Percentiles rank a stretch among this genome's conserved stretches.
phyloP scores from a whole-genome alignment of 2,329 filamentous ascomycete genomes.

The Aureobasidium mangrovei region DNA sequence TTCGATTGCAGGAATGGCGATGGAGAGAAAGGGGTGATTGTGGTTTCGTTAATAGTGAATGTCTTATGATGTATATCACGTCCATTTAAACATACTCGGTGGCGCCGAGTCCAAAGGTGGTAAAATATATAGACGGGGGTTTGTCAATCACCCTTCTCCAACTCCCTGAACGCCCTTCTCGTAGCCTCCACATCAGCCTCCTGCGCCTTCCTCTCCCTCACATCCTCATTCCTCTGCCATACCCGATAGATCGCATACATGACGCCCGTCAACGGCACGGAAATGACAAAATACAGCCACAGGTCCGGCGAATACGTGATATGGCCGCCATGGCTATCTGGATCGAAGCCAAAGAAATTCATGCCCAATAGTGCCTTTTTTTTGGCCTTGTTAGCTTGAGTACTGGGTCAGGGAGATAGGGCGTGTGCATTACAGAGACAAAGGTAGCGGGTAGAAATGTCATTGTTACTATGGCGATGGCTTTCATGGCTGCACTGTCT shows the following conservation, averaged over 20 bases:
- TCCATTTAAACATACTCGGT: too few relatives aligned
- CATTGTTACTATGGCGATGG: conserved; percentile 31
- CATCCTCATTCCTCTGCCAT: not conserved
- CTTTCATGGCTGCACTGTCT: conserved; percentile 33
- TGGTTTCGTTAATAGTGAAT: too few relatives aligned
- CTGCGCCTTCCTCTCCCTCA: too few relatives aligned
- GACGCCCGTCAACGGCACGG: not conserved
- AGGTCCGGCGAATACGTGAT: conserved; percentile 1
- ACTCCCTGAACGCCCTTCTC: too few relatives aligned
- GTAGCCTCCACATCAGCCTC: too few relatives aligned
- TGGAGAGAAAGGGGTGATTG: too few relatives aligned
- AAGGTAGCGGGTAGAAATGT: conserved; percentile 29
- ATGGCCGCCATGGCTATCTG: not conserved
- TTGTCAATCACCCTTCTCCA: too few relatives aligned
- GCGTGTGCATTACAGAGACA: not conserved
- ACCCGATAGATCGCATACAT: not conserved
- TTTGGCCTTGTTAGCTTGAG: not conserved
- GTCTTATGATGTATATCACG: too few relatives aligned
- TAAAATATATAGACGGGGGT: too few relatives aligned
- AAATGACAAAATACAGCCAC: conserved; percentile 6
- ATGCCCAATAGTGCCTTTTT: not conserved
- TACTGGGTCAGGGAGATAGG: not conserved
- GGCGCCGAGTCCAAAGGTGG: too few relatives aligned
- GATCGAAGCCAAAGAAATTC: conserved; percentile 2
- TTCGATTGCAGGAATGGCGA: too few relatives aligned